A percentile compares a stretch with the other conserved stretches of the same genome.
These are phyloP conservation scores for Verticillium dahliae DNA, from an alignment of 2,329 filamentous ascomycete genomes.

Conservation along the genomic window DNA sequence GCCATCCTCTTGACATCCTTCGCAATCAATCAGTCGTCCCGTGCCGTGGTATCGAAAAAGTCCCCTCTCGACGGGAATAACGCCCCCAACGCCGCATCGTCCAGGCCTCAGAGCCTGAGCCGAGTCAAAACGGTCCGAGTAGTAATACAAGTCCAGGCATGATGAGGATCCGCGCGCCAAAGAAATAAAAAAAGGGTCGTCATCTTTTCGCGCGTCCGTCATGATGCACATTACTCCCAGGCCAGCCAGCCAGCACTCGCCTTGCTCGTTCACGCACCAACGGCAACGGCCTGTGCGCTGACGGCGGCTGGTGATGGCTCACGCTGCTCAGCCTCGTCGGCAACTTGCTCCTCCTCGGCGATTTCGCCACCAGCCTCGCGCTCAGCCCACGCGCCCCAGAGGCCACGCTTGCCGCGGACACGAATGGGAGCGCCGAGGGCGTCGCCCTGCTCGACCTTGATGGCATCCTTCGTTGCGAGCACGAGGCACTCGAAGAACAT, in stretches of 20 bases:
- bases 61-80: background rate
- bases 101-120: background rate
- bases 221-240: background rate
- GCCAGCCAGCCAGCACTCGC: background rate
- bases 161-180: background rate
- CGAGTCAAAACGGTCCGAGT: background rate
- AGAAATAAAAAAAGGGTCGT: background rate
- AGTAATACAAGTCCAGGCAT: background rate
- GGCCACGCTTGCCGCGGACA: conserved; percentile 84
- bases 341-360: conserved; percentile 34
- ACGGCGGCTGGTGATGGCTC: conserved; percentile 23
- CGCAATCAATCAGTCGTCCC: background rate
- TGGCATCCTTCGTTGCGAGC: conserved; percentile 92
- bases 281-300: conserved; percentile 21
- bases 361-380: conserved; percentile 59
- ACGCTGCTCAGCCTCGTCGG: conserved; percentile 31
- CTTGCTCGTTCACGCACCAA: conserved; percentile 23
- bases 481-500: conserved; percentile 99
- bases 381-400: conserved; percentile 97
- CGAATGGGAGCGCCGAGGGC: conserved; percentile 73
- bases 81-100: background rate
- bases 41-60: background rate
- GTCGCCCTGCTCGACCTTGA: conserved; percentile 86
- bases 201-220: background rate
- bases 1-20: background rate